phyloP scores from a whole-genome alignment of 169 alveolate genomes.

The Toxoplasma gondii region DNA sequence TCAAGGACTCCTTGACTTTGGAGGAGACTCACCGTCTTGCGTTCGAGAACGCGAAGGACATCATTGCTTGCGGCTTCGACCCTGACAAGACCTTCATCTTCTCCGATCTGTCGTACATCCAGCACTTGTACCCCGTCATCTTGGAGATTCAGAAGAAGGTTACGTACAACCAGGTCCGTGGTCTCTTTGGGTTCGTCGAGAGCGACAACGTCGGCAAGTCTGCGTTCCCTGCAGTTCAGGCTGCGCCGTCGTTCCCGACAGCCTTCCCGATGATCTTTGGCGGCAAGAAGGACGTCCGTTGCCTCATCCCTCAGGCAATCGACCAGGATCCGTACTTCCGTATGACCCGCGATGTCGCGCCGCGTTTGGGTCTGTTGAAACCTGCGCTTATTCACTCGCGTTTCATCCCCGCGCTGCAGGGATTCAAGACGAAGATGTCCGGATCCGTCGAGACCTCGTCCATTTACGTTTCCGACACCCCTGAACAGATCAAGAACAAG shows the following conservation, averaged over 20 bases:
- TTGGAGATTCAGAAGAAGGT: constrained; percentile 94
- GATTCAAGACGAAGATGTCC: constrained; percentile 93
- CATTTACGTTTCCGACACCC: constrained; percentile 94
- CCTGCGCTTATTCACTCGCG: constrained; percentile 91
- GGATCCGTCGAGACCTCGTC: constrained; percentile 73
- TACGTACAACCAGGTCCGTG: constrained; percentile 93
- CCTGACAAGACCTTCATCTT: constrained; percentile 98
- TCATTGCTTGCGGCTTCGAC: constrained; percentile 99
- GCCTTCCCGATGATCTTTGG: constrained; percentile 68
- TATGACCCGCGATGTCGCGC: constrained; percentile 97
- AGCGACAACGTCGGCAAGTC: constrained; percentile 91
- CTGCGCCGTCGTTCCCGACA: constrained; percentile 70
- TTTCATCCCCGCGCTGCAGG: constrained; percentile 98
- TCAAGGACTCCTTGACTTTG: constrained; percentile 83
- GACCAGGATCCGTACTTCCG: constrained; percentile 99
- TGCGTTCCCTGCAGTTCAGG: constrained; percentile 97
- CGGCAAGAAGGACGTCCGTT: constrained; percentile 48
- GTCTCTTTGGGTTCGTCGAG: constrained; percentile 71
- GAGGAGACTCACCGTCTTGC: constrained; percentile 78
- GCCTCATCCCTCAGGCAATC: constrained; percentile 90
- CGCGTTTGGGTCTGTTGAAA: constrained; percentile 93
- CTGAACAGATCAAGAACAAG: constrained; percentile 92
- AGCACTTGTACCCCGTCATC: constrained; percentile 88
- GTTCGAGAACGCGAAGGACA: constrained; percentile 97
- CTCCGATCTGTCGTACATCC: constrained; percentile 77